Evolutionary conservation across 2,329 filamentous ascomycete genomes (phyloP).

Genomic region (Aspergillus novofumigatus): DNA sequence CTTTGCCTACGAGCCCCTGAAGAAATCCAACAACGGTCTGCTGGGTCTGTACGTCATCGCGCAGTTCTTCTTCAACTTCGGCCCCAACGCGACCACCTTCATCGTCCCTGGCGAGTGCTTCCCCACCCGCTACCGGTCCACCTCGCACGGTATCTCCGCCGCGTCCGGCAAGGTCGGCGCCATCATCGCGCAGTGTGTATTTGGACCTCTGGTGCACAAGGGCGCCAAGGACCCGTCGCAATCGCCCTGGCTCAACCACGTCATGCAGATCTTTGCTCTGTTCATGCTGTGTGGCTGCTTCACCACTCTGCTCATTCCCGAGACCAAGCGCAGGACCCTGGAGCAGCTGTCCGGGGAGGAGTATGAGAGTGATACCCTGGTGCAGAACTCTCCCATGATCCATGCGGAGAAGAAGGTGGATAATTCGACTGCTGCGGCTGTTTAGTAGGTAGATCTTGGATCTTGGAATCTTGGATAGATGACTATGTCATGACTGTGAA

Average conservation of each 20-base stretch:
- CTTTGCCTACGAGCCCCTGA: slow-evolving; percentile 47
- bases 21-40: slow-evolving; percentile 42
- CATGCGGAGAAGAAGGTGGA: not conserved
- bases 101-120: slow-evolving; percentile 63
- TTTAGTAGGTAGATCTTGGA: not conserved
- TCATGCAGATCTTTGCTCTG: slow-evolving; percentile 73
- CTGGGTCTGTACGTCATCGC: slow-evolving; percentile 61
- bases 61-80: slow-evolving; percentile 54
- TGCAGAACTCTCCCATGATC: not conserved
- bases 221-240: slow-evolving; percentile 52
- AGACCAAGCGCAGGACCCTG: slow-evolving; percentile 70
- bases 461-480: not conserved
- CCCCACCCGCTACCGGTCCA: slow-evolving; percentile 59
- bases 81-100: slow-evolving; percentile 61
- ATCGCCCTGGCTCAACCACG: slow-evolving; percentile 64
- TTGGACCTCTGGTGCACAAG: slow-evolving; percentile 57
- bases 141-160: slow-evolving; percentile 63
- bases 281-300: slow-evolving; percentile 74
- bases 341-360: slow-evolving; percentile 67
- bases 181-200: slow-evolving; percentile 63
- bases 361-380: not conserved
- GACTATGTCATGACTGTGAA: not conserved
- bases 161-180: slow-evolving; percentile 65
- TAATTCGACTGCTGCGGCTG: not conserved
- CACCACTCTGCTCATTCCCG: slow-evolving; percentile 68